phyloP scores from a whole-genome alignment of 2,329 filamentous ascomycete species.

The Monascus ruber region DNA sequence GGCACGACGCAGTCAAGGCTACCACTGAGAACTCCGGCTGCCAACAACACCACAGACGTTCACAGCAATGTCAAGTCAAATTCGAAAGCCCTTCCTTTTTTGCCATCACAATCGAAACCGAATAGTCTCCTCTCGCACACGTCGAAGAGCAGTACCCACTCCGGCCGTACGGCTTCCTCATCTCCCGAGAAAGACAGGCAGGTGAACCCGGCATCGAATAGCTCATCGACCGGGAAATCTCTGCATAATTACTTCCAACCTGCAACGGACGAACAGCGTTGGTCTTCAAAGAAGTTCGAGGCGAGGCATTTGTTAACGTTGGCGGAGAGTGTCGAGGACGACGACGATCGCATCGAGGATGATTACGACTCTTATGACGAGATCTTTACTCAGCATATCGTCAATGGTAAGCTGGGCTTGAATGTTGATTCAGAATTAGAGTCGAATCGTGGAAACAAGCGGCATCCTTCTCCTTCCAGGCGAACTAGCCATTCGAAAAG shows the following conservation, averaged over 20 bases:
- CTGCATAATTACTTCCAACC: conserved; percentile 32
- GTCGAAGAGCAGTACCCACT: conserved; percentile 1
- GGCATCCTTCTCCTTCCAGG: not conserved
- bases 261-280: conserved; percentile 29
- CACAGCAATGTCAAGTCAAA: not conserved
- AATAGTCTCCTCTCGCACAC: not conserved
- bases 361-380: conserved; percentile 30
- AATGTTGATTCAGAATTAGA: not conserved
- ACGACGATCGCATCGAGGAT: conserved; percentile 31
- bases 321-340: conserved; percentile 9
- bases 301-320: conserved; percentile 5
- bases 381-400: conserved; percentile 22
- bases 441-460: not conserved
- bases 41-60: not conserved
- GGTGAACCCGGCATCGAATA: conserved; percentile 1
- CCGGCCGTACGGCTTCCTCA: conserved; percentile 12
- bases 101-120: conserved; percentile 7
- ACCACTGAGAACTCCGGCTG: not conserved
- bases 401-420: conserved; percentile 1
- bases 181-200: conserved; percentile 22
- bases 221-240: conserved; percentile 18
- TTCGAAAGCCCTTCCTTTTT: conserved; percentile 2
- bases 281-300: conserved; percentile 20
- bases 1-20: not conserved
- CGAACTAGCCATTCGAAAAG: not conserved